Evolutionary conservation across 345 rosid species (phyloP).

Genomic region (Brassica rapa): DNA sequence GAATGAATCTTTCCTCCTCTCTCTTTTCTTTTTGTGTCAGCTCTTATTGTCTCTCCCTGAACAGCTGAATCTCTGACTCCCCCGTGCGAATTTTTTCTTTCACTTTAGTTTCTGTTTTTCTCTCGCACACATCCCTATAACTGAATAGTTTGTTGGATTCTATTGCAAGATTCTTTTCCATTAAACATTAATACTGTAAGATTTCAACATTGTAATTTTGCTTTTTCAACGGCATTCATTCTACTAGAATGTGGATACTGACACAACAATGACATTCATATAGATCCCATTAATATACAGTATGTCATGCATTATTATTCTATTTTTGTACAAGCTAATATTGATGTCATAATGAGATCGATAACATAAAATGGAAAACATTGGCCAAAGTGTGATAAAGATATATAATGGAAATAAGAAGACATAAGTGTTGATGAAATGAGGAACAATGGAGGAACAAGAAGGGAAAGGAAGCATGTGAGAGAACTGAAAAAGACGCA

Average conservation of each 20-base stretch:
- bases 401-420: constrained; percentile 31
- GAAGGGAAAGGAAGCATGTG: constrained; percentile 41
- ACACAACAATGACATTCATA: neutral
- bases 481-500: constrained; percentile 32
- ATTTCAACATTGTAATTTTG: neutral
- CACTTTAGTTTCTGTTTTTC: constrained; percentile 20
- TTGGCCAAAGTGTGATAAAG: constrained; percentile 28
- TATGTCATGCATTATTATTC: neutral
- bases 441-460: constrained; percentile 42
- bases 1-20: constrained; percentile 26
- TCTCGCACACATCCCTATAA: constrained; percentile 28
- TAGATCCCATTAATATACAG: neutral
- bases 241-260: neutral
- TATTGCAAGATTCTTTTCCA: neutral
- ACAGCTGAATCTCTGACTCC: constrained; percentile 41
- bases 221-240: neutral
- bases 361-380: constrained; percentile 3
- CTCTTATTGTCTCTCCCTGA: constrained; percentile 38
- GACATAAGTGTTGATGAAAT: constrained; percentile 34
- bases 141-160: constrained; percentile 4
- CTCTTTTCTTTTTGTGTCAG: constrained; percentile 28
- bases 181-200: neutral
- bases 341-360: constrained; percentile 2
- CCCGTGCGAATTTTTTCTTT: constrained; percentile 36
- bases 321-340: neutral